A percentile compares a stretch with the other conserved stretches of the same genome.
phyloP scores from a whole-genome alignment of 805 yeast genomes.

The Barnettozyma californica region DNA sequence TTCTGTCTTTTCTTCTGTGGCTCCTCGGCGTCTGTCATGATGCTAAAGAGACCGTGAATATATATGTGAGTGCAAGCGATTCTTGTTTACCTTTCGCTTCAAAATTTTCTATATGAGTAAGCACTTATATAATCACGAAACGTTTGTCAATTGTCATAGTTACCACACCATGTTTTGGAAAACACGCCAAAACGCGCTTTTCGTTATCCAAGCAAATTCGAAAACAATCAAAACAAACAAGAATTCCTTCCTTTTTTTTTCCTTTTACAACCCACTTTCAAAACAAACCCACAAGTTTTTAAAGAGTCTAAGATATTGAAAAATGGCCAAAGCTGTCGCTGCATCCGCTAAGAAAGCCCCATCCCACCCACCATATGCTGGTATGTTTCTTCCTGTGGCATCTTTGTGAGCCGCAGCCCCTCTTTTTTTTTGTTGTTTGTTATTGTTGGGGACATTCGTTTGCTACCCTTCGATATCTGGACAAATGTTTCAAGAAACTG shows the following conservation, averaged over 20 bases:
- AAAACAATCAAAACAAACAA: neutral
- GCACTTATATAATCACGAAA: neutral
- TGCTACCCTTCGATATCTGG: neutral
- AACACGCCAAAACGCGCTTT: constrained; percentile 1
- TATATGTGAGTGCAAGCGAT: neutral
- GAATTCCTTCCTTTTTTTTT: constrained; percentile 3
- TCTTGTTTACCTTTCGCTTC: neutral
- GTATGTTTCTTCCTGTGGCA: constrained; percentile 12
- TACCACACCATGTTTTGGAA: constrained; percentile 1
- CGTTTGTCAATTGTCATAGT: neutral
- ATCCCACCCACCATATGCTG: constrained; percentile 25
- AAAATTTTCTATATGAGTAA: neutral
- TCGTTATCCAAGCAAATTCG: neutral
- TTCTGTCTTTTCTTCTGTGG: constrained; percentile 1
- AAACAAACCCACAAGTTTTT: neutral
- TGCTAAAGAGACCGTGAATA: neutral
- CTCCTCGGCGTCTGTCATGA: neutral
- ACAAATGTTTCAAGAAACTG: constrained; percentile 6
- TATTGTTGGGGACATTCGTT: neutral
- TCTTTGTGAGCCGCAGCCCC: neutral
- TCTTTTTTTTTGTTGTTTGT: neutral
- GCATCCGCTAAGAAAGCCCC: constrained; percentile 21
- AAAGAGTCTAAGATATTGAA: neutral
- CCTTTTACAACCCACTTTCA: constrained; percentile 8
- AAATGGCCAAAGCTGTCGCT: constrained; percentile 23